Percentiles rank a stretch among this genome's conserved stretches.
These are phyloP conservation scores for Acer saccharum DNA, from an alignment of 345 rosid species.

Conservation along the genomic window DNA sequence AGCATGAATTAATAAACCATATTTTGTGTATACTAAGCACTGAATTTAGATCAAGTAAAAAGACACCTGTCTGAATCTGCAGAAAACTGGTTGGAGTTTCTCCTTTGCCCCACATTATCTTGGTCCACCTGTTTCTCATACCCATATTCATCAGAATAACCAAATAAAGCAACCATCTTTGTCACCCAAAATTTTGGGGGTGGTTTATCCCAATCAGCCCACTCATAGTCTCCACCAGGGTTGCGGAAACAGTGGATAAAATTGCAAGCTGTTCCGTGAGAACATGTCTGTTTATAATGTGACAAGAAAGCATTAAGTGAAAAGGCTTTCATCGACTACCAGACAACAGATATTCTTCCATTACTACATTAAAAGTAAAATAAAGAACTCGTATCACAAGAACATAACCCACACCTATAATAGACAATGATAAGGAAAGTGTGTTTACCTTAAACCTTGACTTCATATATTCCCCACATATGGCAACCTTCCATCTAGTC, in stretches of 20 bases:
- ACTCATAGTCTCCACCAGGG: conserved; percentile 97
- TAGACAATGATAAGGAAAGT: not conserved
- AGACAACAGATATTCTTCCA: not conserved
- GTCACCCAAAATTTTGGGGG: conserved; percentile 87
- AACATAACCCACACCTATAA: conserved; percentile 6
- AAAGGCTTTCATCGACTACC: not conserved
- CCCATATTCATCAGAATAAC: conserved; percentile 53
- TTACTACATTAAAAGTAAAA: not conserved
- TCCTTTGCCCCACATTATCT: conserved; percentile 31
- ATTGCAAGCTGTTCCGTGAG: conserved; percentile 92
- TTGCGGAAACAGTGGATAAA: conserved; percentile 95
- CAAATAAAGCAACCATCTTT: conserved; percentile 87
- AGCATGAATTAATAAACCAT: not conserved
- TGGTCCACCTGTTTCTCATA: conserved; percentile 41
- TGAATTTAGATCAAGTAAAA: not conserved
- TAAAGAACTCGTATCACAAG: not conserved
- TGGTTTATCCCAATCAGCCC: conserved; percentile 96
- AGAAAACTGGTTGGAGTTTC: conserved; percentile 34
- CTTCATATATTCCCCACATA: conserved; percentile 96
- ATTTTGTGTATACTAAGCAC: not conserved
- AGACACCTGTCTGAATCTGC: conserved; percentile 47
- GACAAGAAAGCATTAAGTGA: conserved; percentile 9
- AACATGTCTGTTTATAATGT: conserved; percentile 64
- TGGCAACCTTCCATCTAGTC: conserved; percentile 89
- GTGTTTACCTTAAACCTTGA: conserved; percentile 69